Base-by-base conservation (phyloP, 1,284 basidiomycete genomes). In the Anthracocystis panici-leucophaei region DNA sequence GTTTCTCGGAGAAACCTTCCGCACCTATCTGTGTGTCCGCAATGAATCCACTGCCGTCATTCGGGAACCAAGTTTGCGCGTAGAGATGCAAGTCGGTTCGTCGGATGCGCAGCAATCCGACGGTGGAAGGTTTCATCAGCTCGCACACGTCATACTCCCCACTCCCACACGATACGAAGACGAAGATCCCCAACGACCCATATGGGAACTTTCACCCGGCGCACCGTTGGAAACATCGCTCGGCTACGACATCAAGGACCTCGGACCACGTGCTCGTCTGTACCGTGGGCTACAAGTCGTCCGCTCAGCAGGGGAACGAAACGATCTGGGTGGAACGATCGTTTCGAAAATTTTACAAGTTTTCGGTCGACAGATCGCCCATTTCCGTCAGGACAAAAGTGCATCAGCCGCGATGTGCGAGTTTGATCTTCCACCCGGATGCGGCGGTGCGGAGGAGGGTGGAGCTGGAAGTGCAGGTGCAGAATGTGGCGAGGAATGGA, bases 341-440 rank as follows among this genome's bases (percentile, higher is more conserved):
- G 18, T 84, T 82, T 50, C 69, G 82, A 16, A 85, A 84, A 77
- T 83, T 69, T 68, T 85, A 70, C 77, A 82, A 77, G 65, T 84
- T 68, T 41, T 31, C 50, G 11, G 62, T 72, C 18, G 65, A 63
- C 25, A 64, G 67, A 50, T 79, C 63, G 45, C 78, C 55, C 57
- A 80, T 85, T n/a, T 71, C 73, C 0, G 82, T 85, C 1, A 66
- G 81, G 6, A 84, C 84, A n/a, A 85, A 85, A 51, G 78, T 80
- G 5, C 82, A 84, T 41, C 66, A 75, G 5, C 74, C 80, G 1
- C 45, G 70, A 16, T 38, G 69, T n/a, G 54, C 66, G 5, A 45
- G 55, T 6, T 63, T 78, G 5, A 35, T 69, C 9, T 49, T 69
- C 20, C 75, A 69, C 33, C 59, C 77, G n/a, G 72, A 78, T 1